Base-by-base conservation (phyloP, 495 filamentous ascomycete genomes). In the Xylaria bambusicola region DNA sequence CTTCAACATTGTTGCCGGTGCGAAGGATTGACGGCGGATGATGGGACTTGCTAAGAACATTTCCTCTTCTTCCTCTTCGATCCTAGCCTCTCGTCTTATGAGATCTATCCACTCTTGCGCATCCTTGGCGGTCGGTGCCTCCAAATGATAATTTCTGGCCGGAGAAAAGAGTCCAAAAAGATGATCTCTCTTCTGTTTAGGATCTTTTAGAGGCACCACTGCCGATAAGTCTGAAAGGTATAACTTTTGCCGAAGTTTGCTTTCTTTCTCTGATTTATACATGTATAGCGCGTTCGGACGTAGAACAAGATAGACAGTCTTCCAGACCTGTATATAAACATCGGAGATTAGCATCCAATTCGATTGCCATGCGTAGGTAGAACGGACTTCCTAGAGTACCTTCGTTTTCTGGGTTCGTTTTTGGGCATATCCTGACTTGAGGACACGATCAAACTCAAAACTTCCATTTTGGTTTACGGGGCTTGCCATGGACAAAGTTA, bases 81-180 rank as follows among this genome's bases (percentile, higher is more conserved):
- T 86, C 41, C 88, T 86, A 7, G 90, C 90, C 58, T 93, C 86
- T 53, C 78, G 76, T 52, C 91, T 83, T 52, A 98, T 93, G 41
- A 90, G 79, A 21, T 88, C 81, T 12, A 96, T 88, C 94, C 94
- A 98, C 62, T 90, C 88, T 47, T 89, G 83, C 15, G 91, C 89
- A 62, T 97, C 93, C 57, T 86, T 81, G 38, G 84, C 81, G 3
- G 79, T 87, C 26, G 75, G 66, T 2, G 88, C 92, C 66, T 93
- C 88, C 48, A 98, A 88, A 57, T 96, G 92, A 73, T 89, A 96
- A 73, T 96, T 97, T 56, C 88, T 88, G 6, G 91, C 86, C 0
- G 92, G 89, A 9, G 93, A 92, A 69, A 97, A 98, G n/a, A 98
- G 78, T 2, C 90, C 94, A 70, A 98, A 97, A 40, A 96, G 84